Conservation (phyloP, 495 filamentous ascomycete genomes). For the Massariosphaeria phaeospora region DNA sequence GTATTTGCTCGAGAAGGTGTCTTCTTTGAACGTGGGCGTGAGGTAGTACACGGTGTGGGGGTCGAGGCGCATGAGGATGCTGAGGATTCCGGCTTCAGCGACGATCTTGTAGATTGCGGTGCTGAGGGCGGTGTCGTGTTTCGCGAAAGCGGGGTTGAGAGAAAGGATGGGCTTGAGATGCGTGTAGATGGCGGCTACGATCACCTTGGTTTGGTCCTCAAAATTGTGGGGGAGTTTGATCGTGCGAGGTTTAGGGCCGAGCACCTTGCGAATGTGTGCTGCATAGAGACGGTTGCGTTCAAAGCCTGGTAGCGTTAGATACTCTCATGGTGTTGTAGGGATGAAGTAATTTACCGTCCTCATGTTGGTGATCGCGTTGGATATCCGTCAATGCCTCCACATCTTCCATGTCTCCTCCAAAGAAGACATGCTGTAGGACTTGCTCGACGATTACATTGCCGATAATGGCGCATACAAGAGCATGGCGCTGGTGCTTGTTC, state of each 20-base stretch:
- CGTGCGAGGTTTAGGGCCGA: background rate
- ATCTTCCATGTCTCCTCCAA: slow-evolving; percentile 11
- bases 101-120: slow-evolving; percentile 14
- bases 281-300: slow-evolving; percentile 11
- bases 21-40: slow-evolving; percentile 23
- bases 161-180: slow-evolving; percentile 16
- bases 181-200: slow-evolving; percentile 1
- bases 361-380: background rate
- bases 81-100: slow-evolving; percentile 12
- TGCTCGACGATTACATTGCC: slow-evolving; percentile 28
- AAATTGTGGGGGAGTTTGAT: slow-evolving; percentile 16
- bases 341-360: slow-evolving; percentile 18
- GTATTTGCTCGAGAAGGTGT: slow-evolving; percentile 6
- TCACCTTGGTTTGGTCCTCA: background rate
- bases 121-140: background rate
- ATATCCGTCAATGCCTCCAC: background rate
- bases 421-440: slow-evolving; percentile 14
- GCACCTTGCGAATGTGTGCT: background rate
- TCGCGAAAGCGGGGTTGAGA: background rate
- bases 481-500: background rate
- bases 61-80: slow-evolving; percentile 18
- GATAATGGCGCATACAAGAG: slow-evolving; percentile 22
- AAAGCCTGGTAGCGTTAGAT: slow-evolving; percentile 14
- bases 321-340: background rate
- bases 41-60: slow-evolving; percentile 26